These are phyloP conservation scores for Fusarium clavum DNA, from an alignment of 2,329 filamentous ascomycete genomes.

Conservation along the genomic window DNA sequence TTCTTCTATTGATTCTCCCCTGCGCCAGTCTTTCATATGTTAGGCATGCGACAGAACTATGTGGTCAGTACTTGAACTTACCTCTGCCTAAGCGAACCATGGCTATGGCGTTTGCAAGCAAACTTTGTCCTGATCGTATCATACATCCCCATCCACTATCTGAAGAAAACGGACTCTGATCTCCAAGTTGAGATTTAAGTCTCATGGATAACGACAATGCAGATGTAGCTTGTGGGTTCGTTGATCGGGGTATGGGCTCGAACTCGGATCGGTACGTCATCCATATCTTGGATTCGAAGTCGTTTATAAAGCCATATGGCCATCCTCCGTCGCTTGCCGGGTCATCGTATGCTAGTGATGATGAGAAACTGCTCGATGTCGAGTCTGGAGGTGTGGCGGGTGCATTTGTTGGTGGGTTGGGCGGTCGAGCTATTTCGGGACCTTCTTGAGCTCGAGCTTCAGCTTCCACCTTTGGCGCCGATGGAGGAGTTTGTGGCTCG, in stretches of 20 bases:
- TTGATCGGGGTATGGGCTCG: constrained; percentile 80
- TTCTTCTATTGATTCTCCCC: constrained; percentile 65
- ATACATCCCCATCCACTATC: constrained; percentile 99
- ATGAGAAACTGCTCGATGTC: constrained; percentile 63
- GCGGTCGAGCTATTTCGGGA: constrained; percentile 35
- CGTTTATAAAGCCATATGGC: constrained; percentile 87
- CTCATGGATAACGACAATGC: constrained; percentile 86
- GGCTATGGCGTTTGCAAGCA: constrained; percentile 86
- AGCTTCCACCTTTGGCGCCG: constrained; percentile 25
- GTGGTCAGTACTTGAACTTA: constrained; percentile 52
- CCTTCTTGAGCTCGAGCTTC: constrained; percentile 21
- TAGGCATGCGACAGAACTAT: constrained; percentile 14
- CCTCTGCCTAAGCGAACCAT: constrained; percentile 82
- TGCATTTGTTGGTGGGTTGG: constrained; percentile 44
- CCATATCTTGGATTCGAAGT: constrained; percentile 95
- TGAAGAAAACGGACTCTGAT: constrained; percentile 85
- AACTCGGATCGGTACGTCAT: constrained; percentile 96
- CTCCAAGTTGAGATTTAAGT: constrained; percentile 81
- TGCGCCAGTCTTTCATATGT: constrained; percentile 74
- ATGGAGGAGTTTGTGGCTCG: constrained; percentile 41
- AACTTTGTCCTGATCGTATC: constrained; percentile 94
- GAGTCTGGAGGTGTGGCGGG: constrained; percentile 63
- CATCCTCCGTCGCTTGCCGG: constrained; percentile 69
- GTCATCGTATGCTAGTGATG: constrained; percentile 62
- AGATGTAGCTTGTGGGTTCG: constrained; percentile 75